A percentile compares a stretch with the other conserved stretches of the same genome.
These are phyloP conservation scores for Exophiala alcalophila DNA, from an alignment of 2,329 filamentous ascomycete species.

Conservation along the genomic window DNA sequence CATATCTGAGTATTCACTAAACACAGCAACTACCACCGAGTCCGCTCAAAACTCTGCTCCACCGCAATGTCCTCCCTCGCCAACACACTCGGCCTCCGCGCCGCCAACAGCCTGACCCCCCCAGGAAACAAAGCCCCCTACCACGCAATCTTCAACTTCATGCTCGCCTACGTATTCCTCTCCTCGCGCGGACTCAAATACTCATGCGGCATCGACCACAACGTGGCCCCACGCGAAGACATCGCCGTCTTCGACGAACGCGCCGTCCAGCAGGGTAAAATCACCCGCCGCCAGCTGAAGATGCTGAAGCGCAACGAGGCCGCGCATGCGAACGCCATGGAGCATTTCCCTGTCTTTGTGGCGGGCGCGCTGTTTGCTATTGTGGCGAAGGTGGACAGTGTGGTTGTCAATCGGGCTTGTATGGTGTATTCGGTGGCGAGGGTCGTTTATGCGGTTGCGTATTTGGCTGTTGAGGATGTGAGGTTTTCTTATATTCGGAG, in stretches of 20 bases:
- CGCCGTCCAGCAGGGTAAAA: slow-evolving; percentile 44
- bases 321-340: slow-evolving; percentile 48
- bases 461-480: slow-evolving; percentile 36
- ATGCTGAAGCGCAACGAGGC: slow-evolving; percentile 46
- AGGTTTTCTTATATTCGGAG: slow-evolving; percentile 37
- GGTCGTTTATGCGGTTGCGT: slow-evolving; percentile 35
- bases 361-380: slow-evolving; percentile 36
- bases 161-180: slow-evolving; percentile 39
- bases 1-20: no score
- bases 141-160: slow-evolving; percentile 41
- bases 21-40: no score
- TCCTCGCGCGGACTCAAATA: slow-evolving; percentile 38
- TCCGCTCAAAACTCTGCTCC: no score
- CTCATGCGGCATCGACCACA: slow-evolving; percentile 44
- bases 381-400: slow-evolving; percentile 36
- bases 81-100: slow-evolving; percentile 10
- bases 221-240: slow-evolving; percentile 47
- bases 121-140: slow-evolving; percentile 33
- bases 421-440: slow-evolving; percentile 39
- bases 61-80: slow-evolving; percentile 17
- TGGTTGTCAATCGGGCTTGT: slow-evolving; percentile 39
- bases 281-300: slow-evolving; percentile 43
- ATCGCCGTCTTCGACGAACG: slow-evolving; percentile 45
- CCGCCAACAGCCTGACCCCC: slow-evolving; percentile 1
- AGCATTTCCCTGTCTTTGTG: slow-evolving; percentile 36